These are phyloP conservation scores for Podila horticola DNA, from an alignment of 192 early-diverging fungal genomes.

Conservation along the genomic window DNA sequence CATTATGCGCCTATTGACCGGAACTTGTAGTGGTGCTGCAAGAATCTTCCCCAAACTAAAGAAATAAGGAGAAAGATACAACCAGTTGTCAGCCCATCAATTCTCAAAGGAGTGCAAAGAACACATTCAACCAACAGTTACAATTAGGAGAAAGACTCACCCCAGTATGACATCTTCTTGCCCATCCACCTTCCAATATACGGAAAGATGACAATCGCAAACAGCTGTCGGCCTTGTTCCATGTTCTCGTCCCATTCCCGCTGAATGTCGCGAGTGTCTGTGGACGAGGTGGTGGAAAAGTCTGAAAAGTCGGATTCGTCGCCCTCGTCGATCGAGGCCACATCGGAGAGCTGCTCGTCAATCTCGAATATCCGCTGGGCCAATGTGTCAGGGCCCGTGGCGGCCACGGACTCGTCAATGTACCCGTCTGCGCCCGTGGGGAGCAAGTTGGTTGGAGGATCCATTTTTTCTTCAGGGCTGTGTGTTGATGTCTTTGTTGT, in stretches of 20 bases:
- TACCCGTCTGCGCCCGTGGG: slow-evolving; percentile 42
- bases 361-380: slow-evolving; percentile 42
- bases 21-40: slow-evolving; percentile 46
- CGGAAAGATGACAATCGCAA: slow-evolving; percentile 64
- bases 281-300: slow-evolving; percentile 46
- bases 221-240: slow-evolving; percentile 55
- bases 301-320: slow-evolving; percentile 50
- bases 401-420: slow-evolving; percentile 26
- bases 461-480: background rate
- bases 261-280: slow-evolving; percentile 54
- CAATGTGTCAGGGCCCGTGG: slow-evolving; percentile 11
- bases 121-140: background rate
- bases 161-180: slow-evolving; percentile 61
- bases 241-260: slow-evolving; percentile 66
- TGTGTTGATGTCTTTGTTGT: no score
- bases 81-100: background rate
- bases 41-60: slow-evolving; percentile 38
- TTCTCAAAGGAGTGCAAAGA: background rate
- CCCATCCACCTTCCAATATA: slow-evolving; percentile 62
- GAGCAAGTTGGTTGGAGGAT: slow-evolving; percentile 1
- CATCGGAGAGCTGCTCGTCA: slow-evolving; percentile 33
- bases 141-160: slow-evolving; percentile 46
- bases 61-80: background rate
- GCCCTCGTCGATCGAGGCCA: slow-evolving; percentile 29
- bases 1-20: slow-evolving; percentile 36